Percentiles rank a stretch among this genome's conserved stretches.
Conservation (phyloP, 495 filamentous ascomycete species). For the Tuber calosporum region DNA sequence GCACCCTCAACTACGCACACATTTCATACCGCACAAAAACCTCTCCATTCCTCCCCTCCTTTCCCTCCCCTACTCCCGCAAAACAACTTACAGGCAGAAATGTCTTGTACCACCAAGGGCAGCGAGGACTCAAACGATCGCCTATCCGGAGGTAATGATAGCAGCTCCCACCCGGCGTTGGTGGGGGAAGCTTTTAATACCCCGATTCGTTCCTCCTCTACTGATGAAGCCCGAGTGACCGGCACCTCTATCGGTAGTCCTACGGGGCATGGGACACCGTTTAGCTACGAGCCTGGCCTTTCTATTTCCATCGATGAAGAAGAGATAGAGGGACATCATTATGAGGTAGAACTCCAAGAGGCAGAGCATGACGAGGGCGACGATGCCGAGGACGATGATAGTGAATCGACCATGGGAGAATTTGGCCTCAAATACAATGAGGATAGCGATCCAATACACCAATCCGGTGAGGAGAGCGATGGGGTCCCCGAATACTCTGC, state of each 20-base stretch:
- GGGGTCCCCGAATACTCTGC: not conserved
- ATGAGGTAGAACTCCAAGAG: not conserved
- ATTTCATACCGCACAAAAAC: not conserved
- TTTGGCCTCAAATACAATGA: not conserved
- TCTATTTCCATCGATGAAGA: not conserved
- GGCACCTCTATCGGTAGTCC: fast-evolving
- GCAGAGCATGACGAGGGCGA: not conserved
- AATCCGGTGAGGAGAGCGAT: not conserved
- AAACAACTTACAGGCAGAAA: not conserved
- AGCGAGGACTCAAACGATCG: not conserved
- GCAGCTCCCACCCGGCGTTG: not conserved
- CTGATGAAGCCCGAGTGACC: not conserved
- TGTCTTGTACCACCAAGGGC: not conserved
- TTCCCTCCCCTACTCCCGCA: not conserved
- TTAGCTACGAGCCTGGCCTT: not conserved
- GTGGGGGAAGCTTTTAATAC: not conserved
- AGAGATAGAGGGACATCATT: not conserved
- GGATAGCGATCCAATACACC: not conserved
- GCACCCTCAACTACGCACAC: not conserved
- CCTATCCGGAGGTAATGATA: not conserved
- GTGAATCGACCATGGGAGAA: not conserved
- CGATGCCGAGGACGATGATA: not conserved
- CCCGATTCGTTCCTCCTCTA: not conserved
- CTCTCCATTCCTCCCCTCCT: not conserved
- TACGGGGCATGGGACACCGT: no score